Evolutionary conservation across 1,284 basidiomycete species (phyloP).

Genomic region (Ceratobasidium sp.): DNA sequence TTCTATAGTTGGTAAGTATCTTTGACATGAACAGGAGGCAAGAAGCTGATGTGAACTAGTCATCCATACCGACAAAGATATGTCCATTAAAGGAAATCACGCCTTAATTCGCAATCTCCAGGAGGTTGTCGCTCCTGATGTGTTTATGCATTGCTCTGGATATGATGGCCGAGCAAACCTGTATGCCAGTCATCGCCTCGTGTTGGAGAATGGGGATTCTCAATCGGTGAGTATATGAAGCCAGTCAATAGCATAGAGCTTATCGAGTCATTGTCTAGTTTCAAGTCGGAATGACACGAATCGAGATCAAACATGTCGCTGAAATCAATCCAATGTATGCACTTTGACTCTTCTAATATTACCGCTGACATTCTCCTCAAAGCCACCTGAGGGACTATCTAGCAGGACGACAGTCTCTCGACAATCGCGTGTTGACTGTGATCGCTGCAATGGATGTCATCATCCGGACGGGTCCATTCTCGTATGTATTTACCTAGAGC

Average conservation of each 20-base stretch:
- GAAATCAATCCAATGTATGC: conserved; percentile 75
- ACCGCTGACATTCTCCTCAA: not conserved
- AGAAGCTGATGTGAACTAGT: not conserved
- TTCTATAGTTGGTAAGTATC: conserved; percentile 5
- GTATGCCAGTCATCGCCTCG: conserved; percentile 63
- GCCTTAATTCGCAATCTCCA: not conserved
- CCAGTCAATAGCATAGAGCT: not conserved
- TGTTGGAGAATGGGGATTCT: conserved; percentile 49
- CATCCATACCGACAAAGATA: not conserved
- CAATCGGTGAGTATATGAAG: conserved; percentile 1
- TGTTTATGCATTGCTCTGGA: conserved; percentile 50
- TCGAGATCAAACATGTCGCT: conserved; percentile 65
- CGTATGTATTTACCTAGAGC: conserved; percentile 49
- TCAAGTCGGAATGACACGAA: conserved; percentile 59
- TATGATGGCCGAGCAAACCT: conserved; percentile 82
- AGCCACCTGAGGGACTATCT: conserved; percentile 72
- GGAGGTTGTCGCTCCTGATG: not conserved
- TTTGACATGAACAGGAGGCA: not conserved
- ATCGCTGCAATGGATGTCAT: conserved; percentile 79
- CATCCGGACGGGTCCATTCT: conserved; percentile 73
- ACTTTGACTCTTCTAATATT: conserved; percentile 18
- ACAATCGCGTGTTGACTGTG: conserved; percentile 71
- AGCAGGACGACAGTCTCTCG: conserved; percentile 68
- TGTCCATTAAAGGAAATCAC: not conserved
- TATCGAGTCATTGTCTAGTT: conserved; percentile 13